Base-by-base conservation (phyloP, 148 eudicot genomes). In the Selenicereus undatus region DNA sequence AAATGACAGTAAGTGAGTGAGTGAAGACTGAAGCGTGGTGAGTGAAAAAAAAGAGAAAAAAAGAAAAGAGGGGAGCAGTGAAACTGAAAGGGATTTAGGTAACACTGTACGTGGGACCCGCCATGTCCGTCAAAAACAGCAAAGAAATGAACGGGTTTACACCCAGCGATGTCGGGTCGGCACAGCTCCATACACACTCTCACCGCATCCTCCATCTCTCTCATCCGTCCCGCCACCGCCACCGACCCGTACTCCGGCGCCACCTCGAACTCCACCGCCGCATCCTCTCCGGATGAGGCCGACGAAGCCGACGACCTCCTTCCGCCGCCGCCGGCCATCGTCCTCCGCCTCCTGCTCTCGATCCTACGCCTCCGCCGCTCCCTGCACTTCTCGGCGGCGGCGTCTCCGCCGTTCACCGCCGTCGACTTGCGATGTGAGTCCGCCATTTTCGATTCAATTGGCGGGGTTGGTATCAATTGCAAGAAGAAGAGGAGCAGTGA, bases 71-170 rank as follows among this genome's bases (percentile, higher is more conserved):
- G 14, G 68, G 18, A 24, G 27, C 27, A 24, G 68, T 5, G 29
- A 64, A 24, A 64, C 10, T 20, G 20, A 21, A 21, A n/a, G 35
- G 8, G 52, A 22, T 1, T 1, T 17, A 50, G 52, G 27, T 13
- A 50, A 69, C 43, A 48, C 29, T 50, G 72, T 86, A 88, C 92
- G 32, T 88, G 87, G 82, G 87, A 13, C 5, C 92, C 90, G 27
- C 90, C 90, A 30, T 90, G 92, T 18, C 92, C 92, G 56, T 90
- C 90, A 62, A 17, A 90, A 22, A 90, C 90, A 18, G 80, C 90
- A 32, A 86, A 88, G 83, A 76, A 90, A 74, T 90, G 90, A 65
- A 90, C 90, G 17, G 90, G 91, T 0, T 26, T 73, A 14, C 36
- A 30, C 10, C 71, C 75, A 62, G 81, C 71, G 27, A 87, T 74